These are phyloP conservation scores for Raddia guianensis DNA, from an alignment of 176 grass and related monocot genomes.

Conservation along the genomic window DNA sequence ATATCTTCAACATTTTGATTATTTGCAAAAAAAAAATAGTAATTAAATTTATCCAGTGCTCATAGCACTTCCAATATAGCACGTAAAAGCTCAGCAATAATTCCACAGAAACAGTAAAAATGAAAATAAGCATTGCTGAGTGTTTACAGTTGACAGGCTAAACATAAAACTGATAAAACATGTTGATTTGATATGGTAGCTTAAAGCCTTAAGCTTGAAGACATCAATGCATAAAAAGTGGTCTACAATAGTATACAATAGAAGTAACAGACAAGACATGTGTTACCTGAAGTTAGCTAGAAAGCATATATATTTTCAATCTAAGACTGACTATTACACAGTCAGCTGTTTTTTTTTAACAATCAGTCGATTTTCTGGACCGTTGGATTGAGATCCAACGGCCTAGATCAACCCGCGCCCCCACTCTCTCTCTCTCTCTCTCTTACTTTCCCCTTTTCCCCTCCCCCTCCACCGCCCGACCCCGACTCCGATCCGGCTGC, in stretches of 20 bases:
- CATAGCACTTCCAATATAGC: neutral
- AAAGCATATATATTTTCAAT: neutral
- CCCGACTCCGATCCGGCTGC: too few species aligned
- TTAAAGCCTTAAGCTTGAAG: neutral
- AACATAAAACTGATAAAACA: neutral
- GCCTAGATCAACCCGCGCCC: too few species aligned
- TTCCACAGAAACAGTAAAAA: conserved; percentile 18
- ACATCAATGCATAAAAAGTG: conserved; percentile 22
- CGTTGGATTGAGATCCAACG: too few species aligned
- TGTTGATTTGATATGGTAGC: conserved; percentile 17
- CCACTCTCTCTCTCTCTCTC: too few species aligned
- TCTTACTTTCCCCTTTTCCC: too few species aligned
- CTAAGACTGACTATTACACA: too few species aligned
- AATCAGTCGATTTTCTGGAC: too few species aligned
- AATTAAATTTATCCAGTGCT: conserved; percentile 15
- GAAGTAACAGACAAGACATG: neutral
- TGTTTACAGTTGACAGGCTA: too few species aligned
- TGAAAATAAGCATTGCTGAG: neutral
- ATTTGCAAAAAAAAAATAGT: conserved; percentile 47
- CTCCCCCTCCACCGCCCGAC: too few species aligned
- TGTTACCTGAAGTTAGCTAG: neutral
- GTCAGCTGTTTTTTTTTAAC: too few species aligned
- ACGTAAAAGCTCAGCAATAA: neutral
- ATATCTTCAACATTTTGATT: conserved; percentile 67
- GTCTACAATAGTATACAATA: conserved; percentile 1